Evolutionary conservation across 805 yeast species (phyloP).

Genomic region (Candida qinlingensis): DNA sequence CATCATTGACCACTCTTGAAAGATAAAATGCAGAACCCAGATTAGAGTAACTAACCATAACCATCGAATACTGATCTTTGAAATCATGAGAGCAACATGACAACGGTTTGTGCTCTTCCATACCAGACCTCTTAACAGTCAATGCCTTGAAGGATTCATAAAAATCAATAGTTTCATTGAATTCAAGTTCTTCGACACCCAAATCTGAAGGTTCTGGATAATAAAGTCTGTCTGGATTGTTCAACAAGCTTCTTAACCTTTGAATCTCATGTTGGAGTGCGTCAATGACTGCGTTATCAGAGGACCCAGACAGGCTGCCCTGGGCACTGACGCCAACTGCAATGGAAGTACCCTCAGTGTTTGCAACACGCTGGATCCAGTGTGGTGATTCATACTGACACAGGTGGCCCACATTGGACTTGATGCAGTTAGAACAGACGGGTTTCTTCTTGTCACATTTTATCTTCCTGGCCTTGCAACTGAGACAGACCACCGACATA

Average conservation of each 20-base stretch:
- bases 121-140: slow-evolving; percentile 21
- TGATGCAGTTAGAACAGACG: slow-evolving; percentile 28
- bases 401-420: slow-evolving; percentile 24
- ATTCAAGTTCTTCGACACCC: not conserved
- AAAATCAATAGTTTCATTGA: slow-evolving; percentile 18
- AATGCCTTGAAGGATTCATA: slow-evolving; percentile 16
- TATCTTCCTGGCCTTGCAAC: slow-evolving; percentile 35
- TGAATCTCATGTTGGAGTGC: slow-evolving; percentile 3
- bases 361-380: slow-evolving; percentile 19
- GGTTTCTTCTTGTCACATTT: slow-evolving; percentile 40
- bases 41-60: slow-evolving; percentile 19
- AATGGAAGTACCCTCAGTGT: slow-evolving; percentile 11
- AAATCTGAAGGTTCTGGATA: not conserved
- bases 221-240: not conserved
- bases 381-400: slow-evolving; percentile 25
- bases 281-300: not conserved
- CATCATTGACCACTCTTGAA: slow-evolving; percentile 8
- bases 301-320: not conserved
- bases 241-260: not conserved
- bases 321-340: not conserved
- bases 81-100: slow-evolving; percentile 14
- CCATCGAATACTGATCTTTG: slow-evolving; percentile 20
- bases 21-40: slow-evolving; percentile 15
- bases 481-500: slow-evolving; percentile 32
- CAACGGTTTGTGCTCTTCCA: slow-evolving; percentile 25